Conservation (phyloP, 2,329 filamentous ascomycete genomes). For the Penicillium sp. region DNA sequence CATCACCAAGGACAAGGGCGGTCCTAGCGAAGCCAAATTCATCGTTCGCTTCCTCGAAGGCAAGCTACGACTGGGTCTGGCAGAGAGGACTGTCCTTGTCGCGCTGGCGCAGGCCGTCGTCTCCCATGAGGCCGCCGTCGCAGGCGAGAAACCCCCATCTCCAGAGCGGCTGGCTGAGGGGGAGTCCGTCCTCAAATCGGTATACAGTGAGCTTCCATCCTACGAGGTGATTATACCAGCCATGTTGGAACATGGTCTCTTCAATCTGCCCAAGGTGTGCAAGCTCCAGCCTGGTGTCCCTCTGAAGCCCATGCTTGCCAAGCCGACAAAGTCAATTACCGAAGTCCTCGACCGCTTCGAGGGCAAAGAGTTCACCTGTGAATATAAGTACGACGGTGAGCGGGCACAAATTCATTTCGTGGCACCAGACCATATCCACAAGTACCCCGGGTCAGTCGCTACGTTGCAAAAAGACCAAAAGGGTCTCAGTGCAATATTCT, state of each 20-base stretch:
- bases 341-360: constrained; percentile 97
- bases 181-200: constrained; percentile 82
- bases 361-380: constrained; percentile 91
- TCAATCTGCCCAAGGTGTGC: constrained; percentile 79
- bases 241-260: constrained; percentile 82
- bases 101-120: constrained; percentile 87
- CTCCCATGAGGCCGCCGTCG: constrained; percentile 73
- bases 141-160: constrained; percentile 68
- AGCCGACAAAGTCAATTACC: constrained; percentile 96
- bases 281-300: constrained; percentile 92
- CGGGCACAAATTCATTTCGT: constrained; percentile 98
- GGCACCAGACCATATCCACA: constrained; percentile 71
- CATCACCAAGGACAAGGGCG: constrained; percentile 88
- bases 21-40: constrained; percentile 91
- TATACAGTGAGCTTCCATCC: constrained; percentile 91
- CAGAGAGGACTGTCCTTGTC: constrained; percentile 88
- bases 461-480: constrained; percentile 65
- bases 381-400: constrained; percentile 99
- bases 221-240: constrained; percentile 94
- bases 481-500: constrained; percentile 91
- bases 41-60: constrained; percentile 92
- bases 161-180: constrained; percentile 79
- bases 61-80: constrained; percentile 86
- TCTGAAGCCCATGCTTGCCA: constrained; percentile 97
- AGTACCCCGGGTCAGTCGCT: constrained; percentile 65